phyloP scores from a whole-genome alignment of 176 grass and related monocot genomes.

The Hyparrhenia diplandra region DNA sequence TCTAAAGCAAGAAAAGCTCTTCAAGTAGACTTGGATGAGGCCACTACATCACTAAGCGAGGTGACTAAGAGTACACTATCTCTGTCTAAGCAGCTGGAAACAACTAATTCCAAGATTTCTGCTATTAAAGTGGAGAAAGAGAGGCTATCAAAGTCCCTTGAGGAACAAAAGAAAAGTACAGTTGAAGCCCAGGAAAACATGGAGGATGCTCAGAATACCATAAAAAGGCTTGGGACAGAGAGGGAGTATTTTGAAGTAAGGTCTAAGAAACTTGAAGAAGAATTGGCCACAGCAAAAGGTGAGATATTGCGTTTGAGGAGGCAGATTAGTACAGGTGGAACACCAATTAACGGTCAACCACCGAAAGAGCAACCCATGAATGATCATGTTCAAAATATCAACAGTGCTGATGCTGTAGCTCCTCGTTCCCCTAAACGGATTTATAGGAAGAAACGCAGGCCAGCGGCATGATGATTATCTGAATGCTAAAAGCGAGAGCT shows the following conservation, averaged over 20 bases:
- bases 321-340: conserved; percentile 33
- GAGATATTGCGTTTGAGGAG: conserved; percentile 76
- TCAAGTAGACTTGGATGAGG: conserved; percentile 76
- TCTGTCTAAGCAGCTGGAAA: conserved; percentile 70
- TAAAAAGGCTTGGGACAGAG: conserved; percentile 58
- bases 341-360: conserved; percentile 11
- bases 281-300: conserved; percentile 78
- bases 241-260: conserved; percentile 63
- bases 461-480: conserved; percentile 23
- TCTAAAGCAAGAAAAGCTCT: conserved; percentile 63
- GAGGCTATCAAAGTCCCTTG: conserved; percentile 59
- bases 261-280: conserved; percentile 78
- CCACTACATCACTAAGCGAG: conserved; percentile 72
- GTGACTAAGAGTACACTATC: conserved; percentile 80
- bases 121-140: conserved; percentile 73
- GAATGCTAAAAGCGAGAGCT: conserved; percentile 1
- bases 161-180: conserved; percentile 60
- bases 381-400: conserved; percentile 35
- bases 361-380: conserved; percentile 34
- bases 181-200: conserved; percentile 60
- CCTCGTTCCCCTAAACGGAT: conserved; percentile 37
- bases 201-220: conserved; percentile 62
- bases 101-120: conserved; percentile 45
- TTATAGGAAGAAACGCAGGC: conserved; percentile 52
- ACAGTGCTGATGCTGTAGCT: conserved; percentile 31